Conservation (phyloP, 345 rosid species). For the Cardamine chenopodiifolia region DNA sequence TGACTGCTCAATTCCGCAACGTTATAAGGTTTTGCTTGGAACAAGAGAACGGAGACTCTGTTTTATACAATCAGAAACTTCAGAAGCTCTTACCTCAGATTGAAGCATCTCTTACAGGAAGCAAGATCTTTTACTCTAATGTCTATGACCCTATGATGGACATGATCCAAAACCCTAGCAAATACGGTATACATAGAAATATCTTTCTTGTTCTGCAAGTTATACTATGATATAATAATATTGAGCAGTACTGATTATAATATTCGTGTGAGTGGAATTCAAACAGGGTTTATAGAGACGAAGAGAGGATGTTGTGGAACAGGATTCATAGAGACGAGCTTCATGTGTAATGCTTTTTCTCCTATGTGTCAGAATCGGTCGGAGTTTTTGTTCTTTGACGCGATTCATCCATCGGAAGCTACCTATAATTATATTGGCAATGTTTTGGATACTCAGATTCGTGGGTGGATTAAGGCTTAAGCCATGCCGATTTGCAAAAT, state of each 20-base stretch:
- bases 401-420: constrained; percentile 53
- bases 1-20: neutral
- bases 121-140: neutral
- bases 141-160: constrained; percentile 7
- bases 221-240: neutral
- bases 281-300: constrained; percentile 50
- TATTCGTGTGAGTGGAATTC: neutral
- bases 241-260: too few species aligned
- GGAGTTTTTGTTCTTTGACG: constrained; percentile 54
- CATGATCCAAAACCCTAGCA: neutral
- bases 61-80: constrained; percentile 13
- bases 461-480: constrained; percentile 4
- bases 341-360: constrained; percentile 45
- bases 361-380: constrained; percentile 39
- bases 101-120: neutral
- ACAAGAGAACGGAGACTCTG: constrained; percentile 1
- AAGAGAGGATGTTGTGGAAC: constrained; percentile 56
- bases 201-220: neutral
- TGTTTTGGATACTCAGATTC: constrained; percentile 13
- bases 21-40: neutral
- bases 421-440: constrained; percentile 32
- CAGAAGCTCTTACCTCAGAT: neutral
- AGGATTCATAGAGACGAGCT: constrained; percentile 40
- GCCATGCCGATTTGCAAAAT: neutral
- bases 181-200: neutral